phyloP scores from a whole-genome alignment of 1,284 basidiomycete genomes.

The Fomitiporia mediterranea region DNA sequence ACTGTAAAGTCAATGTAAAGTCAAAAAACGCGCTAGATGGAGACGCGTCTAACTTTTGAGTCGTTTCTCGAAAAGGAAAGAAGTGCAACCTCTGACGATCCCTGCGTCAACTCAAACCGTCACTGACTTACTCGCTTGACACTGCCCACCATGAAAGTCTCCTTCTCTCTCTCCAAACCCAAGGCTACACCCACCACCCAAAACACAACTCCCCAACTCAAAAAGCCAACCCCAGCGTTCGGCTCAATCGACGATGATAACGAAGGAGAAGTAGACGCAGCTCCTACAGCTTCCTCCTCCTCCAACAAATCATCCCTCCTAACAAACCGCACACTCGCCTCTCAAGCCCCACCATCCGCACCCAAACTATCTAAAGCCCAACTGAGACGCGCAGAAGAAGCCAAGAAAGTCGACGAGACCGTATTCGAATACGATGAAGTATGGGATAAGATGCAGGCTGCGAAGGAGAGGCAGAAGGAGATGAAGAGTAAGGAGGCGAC shows the following conservation, averaged over 20 bases:
- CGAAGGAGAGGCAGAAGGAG: constrained; percentile 70
- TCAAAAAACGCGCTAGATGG: too few relatives aligned
- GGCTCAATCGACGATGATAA: constrained; percentile 60
- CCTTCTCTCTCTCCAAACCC: constrained; percentile 65
- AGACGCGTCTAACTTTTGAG: too few relatives aligned
- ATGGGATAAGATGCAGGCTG: constrained; percentile 93
- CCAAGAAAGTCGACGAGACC: constrained; percentile 74
- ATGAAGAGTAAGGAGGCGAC: constrained; percentile 68
- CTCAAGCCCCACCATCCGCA: constrained; percentile 33
- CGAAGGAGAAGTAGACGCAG: constrained; percentile 45
- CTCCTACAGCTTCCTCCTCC: constrained; percentile 37
- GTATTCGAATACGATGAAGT: constrained; percentile 97
- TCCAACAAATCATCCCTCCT: constrained; percentile 39
- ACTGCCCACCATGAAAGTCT: constrained; percentile 61
- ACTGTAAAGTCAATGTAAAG: too few relatives aligned
- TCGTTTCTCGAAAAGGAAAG: constrained; percentile 1
- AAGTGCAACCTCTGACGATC: too few relatives aligned
- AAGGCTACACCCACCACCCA: constrained; percentile 43
- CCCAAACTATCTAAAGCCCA: constrained; percentile 52
- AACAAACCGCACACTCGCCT: constrained; percentile 16
- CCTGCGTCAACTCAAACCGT: too few relatives aligned
- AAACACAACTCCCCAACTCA: constrained; percentile 50
- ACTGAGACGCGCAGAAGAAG: constrained; percentile 68
- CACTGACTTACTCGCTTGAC: neutral
- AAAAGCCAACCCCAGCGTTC: constrained; percentile 59